phyloP scores from a whole-genome alignment of 2,329 filamentous ascomycete genomes.

The Curvularia hawaiiensis region DNA sequence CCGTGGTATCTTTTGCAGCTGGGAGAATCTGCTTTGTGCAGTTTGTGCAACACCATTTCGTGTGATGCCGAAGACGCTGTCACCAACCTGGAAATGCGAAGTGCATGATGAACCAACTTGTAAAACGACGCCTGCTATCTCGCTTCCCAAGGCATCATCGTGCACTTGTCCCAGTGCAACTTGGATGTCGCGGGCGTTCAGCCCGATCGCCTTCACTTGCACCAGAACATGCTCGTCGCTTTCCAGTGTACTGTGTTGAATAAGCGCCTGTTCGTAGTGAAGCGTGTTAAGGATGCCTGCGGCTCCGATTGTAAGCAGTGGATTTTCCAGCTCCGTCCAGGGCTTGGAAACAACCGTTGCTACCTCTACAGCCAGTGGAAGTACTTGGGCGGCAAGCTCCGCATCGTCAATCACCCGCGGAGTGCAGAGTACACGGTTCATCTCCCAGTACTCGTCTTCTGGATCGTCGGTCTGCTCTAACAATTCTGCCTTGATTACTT shows the following conservation, averaged over 20 bases:
- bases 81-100: slow-evolving; percentile 8
- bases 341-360: slow-evolving; percentile 19
- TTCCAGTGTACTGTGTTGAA: slow-evolving; percentile 1
- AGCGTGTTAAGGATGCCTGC: slow-evolving; percentile 23
- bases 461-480: slow-evolving; percentile 5
- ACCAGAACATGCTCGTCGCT: slow-evolving; percentile 22
- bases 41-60: slow-evolving; percentile 11
- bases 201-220: slow-evolving; percentile 20
- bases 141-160: slow-evolving; percentile 18
- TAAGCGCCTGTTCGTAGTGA: slow-evolving; percentile 16
- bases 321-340: slow-evolving; percentile 17
- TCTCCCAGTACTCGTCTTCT: slow-evolving; percentile 21
- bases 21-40: slow-evolving; percentile 12
- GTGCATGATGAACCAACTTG: not conserved
- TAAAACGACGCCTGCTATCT: slow-evolving; percentile 26
- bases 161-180: slow-evolving; percentile 35
- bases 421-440: slow-evolving; percentile 9
- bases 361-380: not conserved
- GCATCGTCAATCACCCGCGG: slow-evolving; percentile 17
- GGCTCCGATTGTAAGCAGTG: slow-evolving; percentile 16
- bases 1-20: slow-evolving; percentile 15
- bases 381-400: slow-evolving; percentile 3
- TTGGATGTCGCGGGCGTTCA: slow-evolving; percentile 27
- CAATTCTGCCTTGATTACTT: slow-evolving; percentile 3
- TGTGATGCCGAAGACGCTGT: slow-evolving; percentile 18